These are phyloP conservation scores for Lichtheimia ramosa DNA, from an alignment of 371 early-diverging fungal genomes.

Conservation along the genomic window DNA sequence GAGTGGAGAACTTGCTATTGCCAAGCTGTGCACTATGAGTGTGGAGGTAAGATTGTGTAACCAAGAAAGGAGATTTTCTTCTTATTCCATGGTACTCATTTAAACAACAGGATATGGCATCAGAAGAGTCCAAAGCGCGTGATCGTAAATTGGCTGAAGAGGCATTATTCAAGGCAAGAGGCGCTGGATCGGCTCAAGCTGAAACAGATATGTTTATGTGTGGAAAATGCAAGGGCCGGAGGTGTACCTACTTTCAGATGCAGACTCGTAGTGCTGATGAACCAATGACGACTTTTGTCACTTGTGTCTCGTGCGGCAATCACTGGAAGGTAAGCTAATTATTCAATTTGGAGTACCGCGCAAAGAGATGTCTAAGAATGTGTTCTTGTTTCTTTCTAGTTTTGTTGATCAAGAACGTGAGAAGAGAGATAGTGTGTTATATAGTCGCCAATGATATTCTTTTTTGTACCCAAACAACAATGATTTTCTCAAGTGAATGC, in stretches of 20 bases:
- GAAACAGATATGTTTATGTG: constrained; percentile 96
- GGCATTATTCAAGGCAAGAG: constrained; percentile 78
- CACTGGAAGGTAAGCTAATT: constrained; percentile 71
- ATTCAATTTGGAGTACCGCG: not conserved
- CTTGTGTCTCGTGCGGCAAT: constrained; percentile 82
- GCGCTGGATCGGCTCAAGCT: constrained; percentile 77
- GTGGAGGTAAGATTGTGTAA: constrained; percentile 46
- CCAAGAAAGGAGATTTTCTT: not conserved
- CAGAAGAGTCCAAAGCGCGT: constrained; percentile 74
- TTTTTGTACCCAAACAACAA: too few relatives aligned
- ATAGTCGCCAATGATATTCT: not conserved
- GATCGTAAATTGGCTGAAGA: constrained; percentile 72
- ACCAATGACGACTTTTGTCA: constrained; percentile 97
- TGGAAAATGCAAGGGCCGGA: constrained; percentile 90
- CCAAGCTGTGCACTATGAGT: constrained; percentile 77
- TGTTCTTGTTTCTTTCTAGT: too few relatives aligned
- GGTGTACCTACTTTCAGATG: constrained; percentile 96
- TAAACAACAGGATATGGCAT: constrained; percentile 75
- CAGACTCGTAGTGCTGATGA: constrained; percentile 95
- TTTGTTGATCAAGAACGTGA: not conserved
- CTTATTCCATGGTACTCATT: not conserved
- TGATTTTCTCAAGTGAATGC: too few relatives aligned
- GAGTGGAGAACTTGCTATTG: constrained; percentile 62
- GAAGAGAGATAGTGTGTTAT: not conserved
- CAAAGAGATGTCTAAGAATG: not conserved